These are phyloP conservation scores for Lactuca saligna DNA, from an alignment of 129 eudicot genomes.

Conservation along the genomic window DNA sequence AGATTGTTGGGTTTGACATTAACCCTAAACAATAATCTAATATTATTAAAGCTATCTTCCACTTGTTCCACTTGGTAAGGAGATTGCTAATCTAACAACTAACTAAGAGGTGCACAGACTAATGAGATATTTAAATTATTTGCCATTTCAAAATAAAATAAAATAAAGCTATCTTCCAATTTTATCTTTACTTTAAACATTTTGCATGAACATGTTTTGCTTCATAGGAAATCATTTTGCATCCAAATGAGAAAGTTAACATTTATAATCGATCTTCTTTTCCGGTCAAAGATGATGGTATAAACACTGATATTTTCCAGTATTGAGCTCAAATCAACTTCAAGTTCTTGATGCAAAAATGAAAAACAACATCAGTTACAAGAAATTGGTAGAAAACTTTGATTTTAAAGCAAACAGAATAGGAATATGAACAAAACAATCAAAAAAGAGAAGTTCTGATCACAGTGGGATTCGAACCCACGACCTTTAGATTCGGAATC, in stretches of 20 bases:
- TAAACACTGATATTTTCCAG: neutral
- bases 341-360: neutral
- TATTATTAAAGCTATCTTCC: neutral
- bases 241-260: neutral
- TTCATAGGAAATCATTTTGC: neutral
- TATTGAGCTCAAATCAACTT: neutral
- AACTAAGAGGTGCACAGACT: no score
- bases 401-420: neutral
- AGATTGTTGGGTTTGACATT: no score
- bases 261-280: neutral
- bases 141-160: no score
- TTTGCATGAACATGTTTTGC: no score
- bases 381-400: neutral
- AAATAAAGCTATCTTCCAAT: neutral
- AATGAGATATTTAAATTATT: no score
- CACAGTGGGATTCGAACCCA: constrained; percentile 82
- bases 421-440: neutral
- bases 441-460: constrained; percentile 17
- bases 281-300: neutral
- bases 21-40: no score
- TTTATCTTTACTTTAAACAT: neutral
- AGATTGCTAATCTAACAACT: no score
- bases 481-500: constrained; percentile 84
- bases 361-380: neutral
- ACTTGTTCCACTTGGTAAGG: no score